phyloP scores from a whole-genome alignment of 495 filamentous ascomycete species.

The Elaphomyces granulatus region DNA sequence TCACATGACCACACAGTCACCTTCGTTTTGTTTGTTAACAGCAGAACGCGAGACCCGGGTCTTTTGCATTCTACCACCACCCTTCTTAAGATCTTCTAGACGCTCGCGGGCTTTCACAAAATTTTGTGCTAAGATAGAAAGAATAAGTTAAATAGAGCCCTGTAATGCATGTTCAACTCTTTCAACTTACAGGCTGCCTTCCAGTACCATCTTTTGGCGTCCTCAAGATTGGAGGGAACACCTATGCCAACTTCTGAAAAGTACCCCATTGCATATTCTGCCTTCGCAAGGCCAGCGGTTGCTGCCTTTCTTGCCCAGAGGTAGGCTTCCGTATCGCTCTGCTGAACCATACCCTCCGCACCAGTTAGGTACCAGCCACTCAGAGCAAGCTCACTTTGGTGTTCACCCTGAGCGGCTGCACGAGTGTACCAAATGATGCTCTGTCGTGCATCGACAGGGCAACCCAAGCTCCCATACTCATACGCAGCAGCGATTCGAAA shows the following conservation, averaged over 20 bases:
- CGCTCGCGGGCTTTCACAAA: conserved; percentile 86
- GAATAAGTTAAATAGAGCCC: conserved; percentile 3
- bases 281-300: conserved; percentile 68
- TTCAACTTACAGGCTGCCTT: conserved; percentile 76
- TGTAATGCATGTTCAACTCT: neutral
- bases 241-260: conserved; percentile 94
- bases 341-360: conserved; percentile 69
- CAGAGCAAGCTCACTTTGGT: conserved; percentile 82
- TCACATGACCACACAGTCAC: conserved; percentile 75
- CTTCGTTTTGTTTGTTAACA: conserved; percentile 69
- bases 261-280: conserved; percentile 96
- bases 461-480: conserved; percentile 78
- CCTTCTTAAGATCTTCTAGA: conserved; percentile 78
- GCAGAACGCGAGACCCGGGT: conserved; percentile 74
- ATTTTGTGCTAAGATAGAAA: conserved; percentile 55
- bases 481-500: conserved; percentile 76
- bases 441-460: conserved; percentile 62
- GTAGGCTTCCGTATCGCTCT: conserved; percentile 92
- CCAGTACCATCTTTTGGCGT: conserved; percentile 97
- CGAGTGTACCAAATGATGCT: conserved; percentile 88
- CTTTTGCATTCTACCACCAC: conserved; percentile 53
- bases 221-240: conserved; percentile 69
- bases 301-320: conserved; percentile 94
- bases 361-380: conserved; percentile 96
- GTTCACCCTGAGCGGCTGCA: conserved; percentile 86